phyloP scores from a whole-genome alignment of 2,329 filamentous ascomycete species.

The Epichloe typhina region DNA sequence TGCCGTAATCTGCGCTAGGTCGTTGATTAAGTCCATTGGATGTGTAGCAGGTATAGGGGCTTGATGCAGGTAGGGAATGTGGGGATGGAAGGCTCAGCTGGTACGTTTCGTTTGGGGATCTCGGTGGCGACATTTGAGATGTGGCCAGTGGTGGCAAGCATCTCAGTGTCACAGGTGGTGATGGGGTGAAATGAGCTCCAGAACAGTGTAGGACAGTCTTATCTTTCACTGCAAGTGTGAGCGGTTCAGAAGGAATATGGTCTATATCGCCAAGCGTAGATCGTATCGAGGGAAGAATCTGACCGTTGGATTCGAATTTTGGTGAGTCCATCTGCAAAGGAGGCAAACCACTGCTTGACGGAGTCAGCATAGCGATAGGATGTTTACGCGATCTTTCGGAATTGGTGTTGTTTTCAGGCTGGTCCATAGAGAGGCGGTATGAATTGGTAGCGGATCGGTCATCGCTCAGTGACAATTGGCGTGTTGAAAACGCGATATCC shows the following conservation, averaged over 20 bases:
- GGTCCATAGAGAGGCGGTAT: constrained; percentile 4
- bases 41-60: constrained; percentile 24
- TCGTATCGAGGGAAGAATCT: constrained; percentile 26
- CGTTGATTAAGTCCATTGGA: constrained; percentile 21
- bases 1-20: constrained; percentile 28
- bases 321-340: constrained; percentile 25
- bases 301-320: constrained; percentile 21
- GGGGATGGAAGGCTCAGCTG: constrained; percentile 35
- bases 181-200: constrained; percentile 17
- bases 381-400: constrained; percentile 11
- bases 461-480: constrained; percentile 22
- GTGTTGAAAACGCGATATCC: constrained; percentile 18
- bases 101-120: constrained; percentile 35
- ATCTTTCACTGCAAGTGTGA: constrained; percentile 20
- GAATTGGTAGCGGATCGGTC: constrained; percentile 12
- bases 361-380: constrained; percentile 12
- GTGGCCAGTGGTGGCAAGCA: constrained; percentile 19
- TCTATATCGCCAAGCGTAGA: constrained; percentile 24
- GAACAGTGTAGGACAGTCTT: constrained; percentile 12
- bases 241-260: constrained; percentile 16
- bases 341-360: constrained; percentile 19
- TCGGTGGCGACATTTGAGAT: constrained; percentile 28
- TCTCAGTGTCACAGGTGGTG: constrained; percentile 21
- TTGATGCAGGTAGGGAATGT: constrained; percentile 25
- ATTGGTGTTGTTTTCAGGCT: constrained; percentile 3